Evolutionary conservation across 2,329 filamentous ascomycete genomes (phyloP).

Genomic region (Cladophialophora yegresii): DNA sequence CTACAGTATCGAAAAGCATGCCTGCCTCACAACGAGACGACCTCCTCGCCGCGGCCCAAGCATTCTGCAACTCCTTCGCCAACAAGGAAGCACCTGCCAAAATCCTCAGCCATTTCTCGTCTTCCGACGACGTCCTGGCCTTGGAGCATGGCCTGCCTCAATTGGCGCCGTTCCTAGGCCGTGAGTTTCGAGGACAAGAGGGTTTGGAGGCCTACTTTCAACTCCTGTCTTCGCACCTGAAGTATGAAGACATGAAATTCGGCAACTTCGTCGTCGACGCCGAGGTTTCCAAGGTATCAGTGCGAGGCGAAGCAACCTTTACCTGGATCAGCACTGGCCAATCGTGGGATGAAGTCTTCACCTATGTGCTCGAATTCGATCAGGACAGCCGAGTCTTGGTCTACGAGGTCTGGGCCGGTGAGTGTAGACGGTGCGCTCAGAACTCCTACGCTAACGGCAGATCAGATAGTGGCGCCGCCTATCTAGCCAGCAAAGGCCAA

Average conservation of each 20-base stretch:
- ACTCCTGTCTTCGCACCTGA: conserved; percentile 39
- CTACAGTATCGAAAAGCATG: conserved; percentile 18
- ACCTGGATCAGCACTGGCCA: conserved; percentile 42
- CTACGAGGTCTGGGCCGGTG: conserved; percentile 47
- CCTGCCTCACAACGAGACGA: conserved; percentile 23
- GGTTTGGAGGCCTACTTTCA: conserved; percentile 45
- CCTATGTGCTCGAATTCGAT: conserved; percentile 44
- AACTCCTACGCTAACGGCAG: conserved; percentile 3
- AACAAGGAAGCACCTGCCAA: conserved; percentile 34
- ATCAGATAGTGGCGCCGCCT: conserved; percentile 47
- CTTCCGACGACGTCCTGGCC: conserved; percentile 35
- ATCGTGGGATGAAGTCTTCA: conserved; percentile 47
- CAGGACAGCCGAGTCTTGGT: conserved; percentile 43
- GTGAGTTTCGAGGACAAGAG: conserved; percentile 43
- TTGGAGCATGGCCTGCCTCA: conserved; percentile 47
- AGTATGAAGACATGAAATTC: conserved; percentile 44
- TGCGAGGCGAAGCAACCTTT: conserved; percentile 44
- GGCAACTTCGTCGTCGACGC: conserved; percentile 45
- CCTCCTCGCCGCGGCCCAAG: conserved; percentile 38
- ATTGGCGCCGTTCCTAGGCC: conserved; percentile 49
- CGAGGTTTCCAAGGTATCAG: conserved; percentile 39
- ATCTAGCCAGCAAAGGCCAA: conserved; percentile 42
- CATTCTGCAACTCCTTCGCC: conserved; percentile 42
- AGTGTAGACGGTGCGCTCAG: not conserved
- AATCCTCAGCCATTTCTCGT: conserved; percentile 44